phyloP scores from a whole-genome alignment of 352 stramenopile genomes.

The Phytophthora syringae region DNA sequence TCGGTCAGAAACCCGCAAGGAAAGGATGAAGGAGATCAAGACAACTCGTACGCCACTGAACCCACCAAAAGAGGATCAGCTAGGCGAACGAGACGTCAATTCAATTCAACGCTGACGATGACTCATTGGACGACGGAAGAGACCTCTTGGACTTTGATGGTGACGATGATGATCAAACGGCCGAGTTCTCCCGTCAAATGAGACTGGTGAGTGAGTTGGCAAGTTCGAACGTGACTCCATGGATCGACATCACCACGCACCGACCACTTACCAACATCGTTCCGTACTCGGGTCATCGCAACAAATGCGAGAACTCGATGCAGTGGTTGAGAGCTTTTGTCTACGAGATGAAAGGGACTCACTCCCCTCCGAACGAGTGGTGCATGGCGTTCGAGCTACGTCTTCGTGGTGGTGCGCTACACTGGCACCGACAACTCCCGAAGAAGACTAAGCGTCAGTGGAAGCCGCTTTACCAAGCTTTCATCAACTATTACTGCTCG shows the following conservation, averaged over 20 bases:
- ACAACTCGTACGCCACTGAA: not conserved
- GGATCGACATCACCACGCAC: not conserved
- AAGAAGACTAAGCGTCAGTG: not conserved
- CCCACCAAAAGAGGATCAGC: not conserved
- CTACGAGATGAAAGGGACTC: not conserved
- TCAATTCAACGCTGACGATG: not conserved
- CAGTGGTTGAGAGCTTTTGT: too few relatives aligned
- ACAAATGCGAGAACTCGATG: too few relatives aligned
- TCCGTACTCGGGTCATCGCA: too few relatives aligned
- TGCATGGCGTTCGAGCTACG: not conserved
- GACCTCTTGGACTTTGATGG: not conserved
- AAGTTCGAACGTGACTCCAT: not conserved
- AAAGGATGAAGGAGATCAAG: not conserved
- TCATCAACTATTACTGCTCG: slow-evolving; percentile 3
- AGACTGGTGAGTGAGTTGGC: not conserved
- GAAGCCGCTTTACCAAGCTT: not conserved
- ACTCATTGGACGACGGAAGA: not conserved
- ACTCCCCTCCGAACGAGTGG: not conserved
- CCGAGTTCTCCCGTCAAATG: not conserved
- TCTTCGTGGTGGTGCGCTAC: not conserved
- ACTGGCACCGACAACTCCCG: too few relatives aligned
- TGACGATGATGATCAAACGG: not conserved
- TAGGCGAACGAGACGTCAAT: not conserved
- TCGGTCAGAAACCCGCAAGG: not conserved
- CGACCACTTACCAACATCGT: not conserved